These are phyloP conservation scores for Datisca glomerata DNA, from an alignment of 306 rosid species.

Conservation along the genomic window DNA sequence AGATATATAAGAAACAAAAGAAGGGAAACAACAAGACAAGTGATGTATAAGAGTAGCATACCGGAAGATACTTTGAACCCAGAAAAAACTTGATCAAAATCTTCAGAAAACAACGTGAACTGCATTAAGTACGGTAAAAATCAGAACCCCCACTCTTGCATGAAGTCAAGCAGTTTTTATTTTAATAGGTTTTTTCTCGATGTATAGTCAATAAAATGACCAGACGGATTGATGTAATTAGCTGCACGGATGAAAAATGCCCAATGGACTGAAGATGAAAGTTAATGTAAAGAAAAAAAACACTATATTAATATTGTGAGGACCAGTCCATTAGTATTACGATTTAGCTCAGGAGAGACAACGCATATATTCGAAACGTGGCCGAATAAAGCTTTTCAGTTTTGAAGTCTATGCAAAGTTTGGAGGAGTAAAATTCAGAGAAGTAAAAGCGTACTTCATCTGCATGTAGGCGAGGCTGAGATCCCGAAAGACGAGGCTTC, in stretches of 20 bases:
- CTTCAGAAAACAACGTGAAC: conserved; percentile 49
- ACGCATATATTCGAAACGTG: not conserved
- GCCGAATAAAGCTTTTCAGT: not conserved
- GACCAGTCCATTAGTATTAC: not conserved
- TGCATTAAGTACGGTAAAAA: conserved; percentile 21
- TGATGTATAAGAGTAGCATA: conserved; percentile 27
- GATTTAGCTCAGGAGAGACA: not conserved
- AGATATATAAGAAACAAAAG: not conserved
- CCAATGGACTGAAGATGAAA: too few relatives aligned
- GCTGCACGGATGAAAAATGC: too few relatives aligned
- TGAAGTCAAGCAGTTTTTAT: not conserved
- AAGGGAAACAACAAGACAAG: not conserved
- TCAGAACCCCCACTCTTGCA: conserved; percentile 13
- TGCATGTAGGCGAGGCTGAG: conserved; percentile 28
- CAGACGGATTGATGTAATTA: not conserved
- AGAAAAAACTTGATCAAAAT: conserved; percentile 53
- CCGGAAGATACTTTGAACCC: conserved; percentile 76
- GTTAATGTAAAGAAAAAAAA: too few relatives aligned
- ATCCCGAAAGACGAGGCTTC: conserved; percentile 44
- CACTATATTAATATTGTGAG: too few relatives aligned
- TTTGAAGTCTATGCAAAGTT: not conserved
- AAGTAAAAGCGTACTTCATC: conserved; percentile 32
- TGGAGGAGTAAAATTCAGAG: not conserved
- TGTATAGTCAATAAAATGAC: not conserved
- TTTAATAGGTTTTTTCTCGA: not conserved